These are phyloP conservation scores for Sporisorium exsertum DNA, from an alignment of 1,284 basidiomycete species.

Conservation along the genomic window DNA sequence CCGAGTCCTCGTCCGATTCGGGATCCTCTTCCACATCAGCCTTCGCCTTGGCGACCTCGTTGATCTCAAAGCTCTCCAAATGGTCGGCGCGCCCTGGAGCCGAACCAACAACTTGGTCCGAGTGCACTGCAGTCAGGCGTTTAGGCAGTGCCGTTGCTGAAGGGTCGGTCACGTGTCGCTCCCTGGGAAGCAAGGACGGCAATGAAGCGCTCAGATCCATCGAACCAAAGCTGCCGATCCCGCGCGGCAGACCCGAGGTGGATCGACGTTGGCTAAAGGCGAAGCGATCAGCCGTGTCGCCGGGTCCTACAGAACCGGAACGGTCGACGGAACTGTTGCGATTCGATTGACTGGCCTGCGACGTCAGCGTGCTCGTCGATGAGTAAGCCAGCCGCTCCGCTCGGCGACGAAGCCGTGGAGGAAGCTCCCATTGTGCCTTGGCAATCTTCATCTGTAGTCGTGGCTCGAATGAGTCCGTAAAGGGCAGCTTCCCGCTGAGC, in stretches of 20 bases:
- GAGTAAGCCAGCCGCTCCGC: slow-evolving; percentile 34
- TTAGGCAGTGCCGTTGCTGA: slow-evolving; percentile 4
- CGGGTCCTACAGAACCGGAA: slow-evolving; percentile 20
- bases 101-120: slow-evolving; percentile 49
- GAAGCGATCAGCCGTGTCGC: slow-evolving; percentile 24
- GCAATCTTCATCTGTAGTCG: slow-evolving; percentile 62
- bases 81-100: slow-evolving; percentile 46
- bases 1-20: slow-evolving; percentile 55
- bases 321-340: slow-evolving; percentile 23
- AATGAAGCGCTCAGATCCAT: slow-evolving; percentile 54
- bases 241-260: slow-evolving; percentile 11
- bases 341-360: slow-evolving; percentile 21
- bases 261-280: slow-evolving; percentile 32
- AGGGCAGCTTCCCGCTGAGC: slow-evolving; percentile 57
- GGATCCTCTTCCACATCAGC: slow-evolving; percentile 53
- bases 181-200: slow-evolving; percentile 36
- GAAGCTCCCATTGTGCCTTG: slow-evolving; percentile 60
- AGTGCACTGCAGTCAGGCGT: slow-evolving; percentile 26
- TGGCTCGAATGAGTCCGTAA: slow-evolving; percentile 61
- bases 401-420: slow-evolving; percentile 48
- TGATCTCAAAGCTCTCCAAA: slow-evolving; percentile 48
- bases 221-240: slow-evolving; percentile 8
- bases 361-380: slow-evolving; percentile 28
- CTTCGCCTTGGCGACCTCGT: slow-evolving; percentile 44
- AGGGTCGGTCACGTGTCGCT: slow-evolving; percentile 32